Conservation (phyloP, 2,329 filamentous ascomycete species). For the Aspergillus carbonarius region DNA sequence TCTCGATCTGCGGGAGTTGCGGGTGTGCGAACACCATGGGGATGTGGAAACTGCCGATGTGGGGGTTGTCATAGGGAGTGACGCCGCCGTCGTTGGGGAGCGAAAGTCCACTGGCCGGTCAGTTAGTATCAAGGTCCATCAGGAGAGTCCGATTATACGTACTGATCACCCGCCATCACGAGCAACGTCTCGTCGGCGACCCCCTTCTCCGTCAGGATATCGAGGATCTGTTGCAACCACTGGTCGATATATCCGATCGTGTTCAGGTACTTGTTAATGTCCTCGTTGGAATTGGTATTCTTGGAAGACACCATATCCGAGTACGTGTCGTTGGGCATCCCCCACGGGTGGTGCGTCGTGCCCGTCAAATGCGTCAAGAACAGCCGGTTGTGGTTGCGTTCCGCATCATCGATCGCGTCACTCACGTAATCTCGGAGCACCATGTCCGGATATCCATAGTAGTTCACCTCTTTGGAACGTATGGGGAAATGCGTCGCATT, state of each 20-base stretch:
- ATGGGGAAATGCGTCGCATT: constrained; percentile 29
- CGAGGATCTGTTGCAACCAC: constrained; percentile 33
- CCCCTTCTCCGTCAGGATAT: constrained; percentile 31
- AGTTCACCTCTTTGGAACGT: constrained; percentile 29
- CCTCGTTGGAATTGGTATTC: constrained; percentile 17
- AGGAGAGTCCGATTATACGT: constrained; percentile 3
- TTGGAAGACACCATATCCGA: constrained; percentile 23
- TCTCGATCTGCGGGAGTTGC: constrained; percentile 29
- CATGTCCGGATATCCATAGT: constrained; percentile 35
- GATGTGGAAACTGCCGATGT: constrained; percentile 35
- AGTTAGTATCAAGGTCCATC: background rate
- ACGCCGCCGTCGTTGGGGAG: constrained; percentile 37
- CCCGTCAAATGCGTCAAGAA: constrained; percentile 37
- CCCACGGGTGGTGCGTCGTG: constrained; percentile 37
- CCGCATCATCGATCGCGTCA: constrained; percentile 33
- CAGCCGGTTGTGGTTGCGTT: constrained; percentile 30
- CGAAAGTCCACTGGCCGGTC: constrained; percentile 26
- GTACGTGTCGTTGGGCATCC: constrained; percentile 27
- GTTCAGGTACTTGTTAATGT: constrained; percentile 33
- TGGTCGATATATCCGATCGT: constrained; percentile 32
- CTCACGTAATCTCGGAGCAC: constrained; percentile 34
- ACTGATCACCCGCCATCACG: constrained; percentile 37
- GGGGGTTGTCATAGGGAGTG: constrained; percentile 35
- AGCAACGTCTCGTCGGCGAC: constrained; percentile 35
- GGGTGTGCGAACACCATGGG: constrained; percentile 36